Evolutionary conservation across 352 stramenopile genomes (phyloP).

Genomic region (Pilasporangium apinafurcum): DNA sequence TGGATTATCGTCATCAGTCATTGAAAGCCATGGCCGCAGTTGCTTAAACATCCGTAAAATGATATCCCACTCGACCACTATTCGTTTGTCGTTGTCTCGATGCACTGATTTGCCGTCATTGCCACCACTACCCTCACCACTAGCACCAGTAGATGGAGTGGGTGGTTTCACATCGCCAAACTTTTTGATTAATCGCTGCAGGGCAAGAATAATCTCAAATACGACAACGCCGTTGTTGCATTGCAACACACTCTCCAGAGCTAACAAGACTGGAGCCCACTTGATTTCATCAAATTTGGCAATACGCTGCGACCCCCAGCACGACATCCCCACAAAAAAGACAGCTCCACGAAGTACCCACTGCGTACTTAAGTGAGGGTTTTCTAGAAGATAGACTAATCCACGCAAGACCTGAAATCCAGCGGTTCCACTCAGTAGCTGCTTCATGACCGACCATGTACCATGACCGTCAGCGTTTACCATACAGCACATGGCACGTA

Average conservation of each 20-base stretch:
- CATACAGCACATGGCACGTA: slow-evolving; percentile 76
- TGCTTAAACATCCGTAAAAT: slow-evolving; percentile 70
- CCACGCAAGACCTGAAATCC: slow-evolving; percentile 69
- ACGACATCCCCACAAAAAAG: slow-evolving; percentile 88
- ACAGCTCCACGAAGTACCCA: slow-evolving; percentile 78
- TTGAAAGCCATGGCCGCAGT: slow-evolving; percentile 65
- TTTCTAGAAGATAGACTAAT: slow-evolving; percentile 67
- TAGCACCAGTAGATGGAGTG: slow-evolving; percentile 3
- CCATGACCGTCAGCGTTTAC: slow-evolving; percentile 79
- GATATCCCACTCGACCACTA: slow-evolving; percentile 83
- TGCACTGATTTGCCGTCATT: not conserved
- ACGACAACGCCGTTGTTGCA: slow-evolving; percentile 76
- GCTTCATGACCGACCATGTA: slow-evolving; percentile 81
- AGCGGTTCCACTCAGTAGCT: slow-evolving; percentile 51
- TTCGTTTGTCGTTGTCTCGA: slow-evolving; percentile 11
- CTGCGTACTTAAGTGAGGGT: slow-evolving; percentile 41
- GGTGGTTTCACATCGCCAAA: slow-evolving; percentile 37
- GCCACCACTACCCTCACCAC: slow-evolving; percentile 2
- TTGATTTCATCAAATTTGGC: slow-evolving; percentile 65
- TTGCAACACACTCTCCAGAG: slow-evolving; percentile 51
- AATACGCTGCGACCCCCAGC: slow-evolving; percentile 79
- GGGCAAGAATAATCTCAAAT: slow-evolving; percentile 83
- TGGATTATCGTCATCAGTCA: slow-evolving; percentile 27
- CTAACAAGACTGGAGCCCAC: slow-evolving; percentile 65
- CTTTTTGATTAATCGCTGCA: slow-evolving; percentile 86